These are phyloP conservation scores for Cerrena zonata DNA, from an alignment of 1,284 basidiomycete genomes.

Conservation along the genomic window DNA sequence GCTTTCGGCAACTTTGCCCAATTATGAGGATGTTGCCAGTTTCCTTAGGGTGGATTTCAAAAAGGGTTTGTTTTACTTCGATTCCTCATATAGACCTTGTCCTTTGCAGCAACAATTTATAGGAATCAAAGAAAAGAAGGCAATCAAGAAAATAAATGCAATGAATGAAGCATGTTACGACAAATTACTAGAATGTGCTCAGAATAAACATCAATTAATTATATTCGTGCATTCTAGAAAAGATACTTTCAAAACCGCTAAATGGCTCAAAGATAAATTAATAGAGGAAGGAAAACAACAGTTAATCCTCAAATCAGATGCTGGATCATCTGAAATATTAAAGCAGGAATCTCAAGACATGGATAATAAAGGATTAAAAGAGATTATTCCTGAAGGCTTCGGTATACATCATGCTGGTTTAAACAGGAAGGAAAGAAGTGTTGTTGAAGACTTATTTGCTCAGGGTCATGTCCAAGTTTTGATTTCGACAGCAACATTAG, in stretches of 20 bases:
- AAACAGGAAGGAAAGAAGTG: conserved; percentile 86
- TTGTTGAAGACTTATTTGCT: conserved; percentile 93
- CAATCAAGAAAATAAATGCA: conserved; percentile 95
- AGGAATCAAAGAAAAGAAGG: conserved; percentile 98
- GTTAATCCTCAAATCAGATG: conserved; percentile 89
- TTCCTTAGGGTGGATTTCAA: conserved; percentile 93
- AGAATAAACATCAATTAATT: conserved; percentile 84
- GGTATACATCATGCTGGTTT: conserved; percentile 99
- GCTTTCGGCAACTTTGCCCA: conserved; percentile 93
- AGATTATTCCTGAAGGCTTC: conserved; percentile 93
- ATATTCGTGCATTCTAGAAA: conserved; percentile 98
- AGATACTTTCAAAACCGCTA: conserved; percentile 96
- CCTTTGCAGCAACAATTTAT: conserved; percentile 95
- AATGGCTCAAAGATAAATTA: conserved; percentile 89
- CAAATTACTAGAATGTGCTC: conserved; percentile 91
- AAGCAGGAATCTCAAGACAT: conserved; percentile 81
- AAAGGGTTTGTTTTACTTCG: conserved; percentile 96
- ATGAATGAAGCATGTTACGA: conserved; percentile 99
- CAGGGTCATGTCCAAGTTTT: conserved; percentile 92
- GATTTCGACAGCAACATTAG: conserved; percentile 94
- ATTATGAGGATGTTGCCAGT: conserved; percentile 95
- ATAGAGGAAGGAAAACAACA: conserved; percentile 95
- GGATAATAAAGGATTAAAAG: conserved; percentile 80
- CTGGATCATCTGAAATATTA: conserved; percentile 82
- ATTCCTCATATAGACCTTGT: conserved; percentile 89